Evolutionary conservation across 441 rosid species (phyloP), one percentile per base, ranked within the genome.

Genomic region (Brassica balearica): DNA sequence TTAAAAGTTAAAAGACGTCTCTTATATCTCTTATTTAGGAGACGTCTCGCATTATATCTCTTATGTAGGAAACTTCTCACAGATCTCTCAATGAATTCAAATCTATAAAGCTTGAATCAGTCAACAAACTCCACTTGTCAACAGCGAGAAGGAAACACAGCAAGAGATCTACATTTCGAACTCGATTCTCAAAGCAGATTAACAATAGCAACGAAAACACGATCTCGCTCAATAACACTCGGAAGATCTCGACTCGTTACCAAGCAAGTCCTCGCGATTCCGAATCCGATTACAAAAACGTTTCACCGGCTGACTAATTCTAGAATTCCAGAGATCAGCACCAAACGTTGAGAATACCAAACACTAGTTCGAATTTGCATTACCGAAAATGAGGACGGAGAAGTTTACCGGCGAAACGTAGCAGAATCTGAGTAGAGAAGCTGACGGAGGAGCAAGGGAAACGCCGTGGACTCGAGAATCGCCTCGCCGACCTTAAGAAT

Each of bases 151-250:
- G 2, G 53, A 43, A 43, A 5, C 7, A 62, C 2, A 25, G 62
- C 68, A 6, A 64, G 25, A 79, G 79, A 79, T 79, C 82, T 79
- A 58, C 72, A 53, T 79, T 69, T 9, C 27, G 6, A 74, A 32
- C 29, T 79, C 55, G 55, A 11, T 11, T 3, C 0, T 9, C 61
- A 32, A 63, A 9, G 14, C 62, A 12, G 29, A 53, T 62, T 61
- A 36, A 68, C 48, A 60, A 72, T 2, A 38, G 9, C 9, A 9
- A 41, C 38, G 10, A 36, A 78, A 60, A 4, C 71, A 56, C 79
- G 72, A 79, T 79, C 79, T 79, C 79, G 29, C 72, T 62, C 71
- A 6, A 73, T 0, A 61, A 65, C 73, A 60, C 69, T n/a, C 58
- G 17, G 65, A 73, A 53, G 71, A 74, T 74, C 82, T 78, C 74